A percentile compares a stretch with the other conserved stretches of the same genome.
phyloP scores from a whole-genome alignment of 2,329 filamentous ascomycete species.

The Dichotomopilus funicola region DNA sequence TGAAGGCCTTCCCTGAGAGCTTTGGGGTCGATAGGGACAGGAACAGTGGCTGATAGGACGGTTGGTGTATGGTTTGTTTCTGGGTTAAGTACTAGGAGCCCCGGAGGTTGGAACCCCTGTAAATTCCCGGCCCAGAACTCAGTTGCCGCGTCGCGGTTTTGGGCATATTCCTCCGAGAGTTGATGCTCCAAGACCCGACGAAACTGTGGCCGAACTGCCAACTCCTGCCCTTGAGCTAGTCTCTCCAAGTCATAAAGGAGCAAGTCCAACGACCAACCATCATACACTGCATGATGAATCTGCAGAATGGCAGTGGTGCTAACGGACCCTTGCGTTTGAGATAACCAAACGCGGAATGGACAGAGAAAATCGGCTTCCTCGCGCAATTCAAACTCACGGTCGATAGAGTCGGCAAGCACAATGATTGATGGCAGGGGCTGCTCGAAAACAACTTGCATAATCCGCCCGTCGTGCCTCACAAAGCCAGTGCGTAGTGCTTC shows the following conservation, averaged over 20 bases:
- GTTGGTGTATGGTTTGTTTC: not conserved
- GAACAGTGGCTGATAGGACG: slow-evolving; percentile 7
- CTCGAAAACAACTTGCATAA: slow-evolving; percentile 60
- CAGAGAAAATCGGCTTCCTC: slow-evolving; percentile 38
- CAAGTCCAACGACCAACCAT: slow-evolving; percentile 87
- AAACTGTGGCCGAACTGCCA: slow-evolving; percentile 50
- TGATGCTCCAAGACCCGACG: slow-evolving; percentile 50
- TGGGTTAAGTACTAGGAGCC: slow-evolving; percentile 50
- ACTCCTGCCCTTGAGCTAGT: slow-evolving; percentile 33
- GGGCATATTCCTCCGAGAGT: slow-evolving; percentile 21
- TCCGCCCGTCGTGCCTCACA: slow-evolving; percentile 43
- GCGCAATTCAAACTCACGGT: slow-evolving; percentile 34
- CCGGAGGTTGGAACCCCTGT: slow-evolving; percentile 44
- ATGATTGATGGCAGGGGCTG: slow-evolving; percentile 39
- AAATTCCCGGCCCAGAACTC: slow-evolving; percentile 68
- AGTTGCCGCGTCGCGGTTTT: slow-evolving; percentile 37
- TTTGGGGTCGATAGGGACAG: slow-evolving; percentile 31
- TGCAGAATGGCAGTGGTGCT: slow-evolving; percentile 41
- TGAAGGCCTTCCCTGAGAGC: slow-evolving; percentile 33
- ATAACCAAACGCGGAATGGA: slow-evolving; percentile 59
- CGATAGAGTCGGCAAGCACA: slow-evolving; percentile 31
- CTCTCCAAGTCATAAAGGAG: slow-evolving; percentile 59
- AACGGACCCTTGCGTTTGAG: slow-evolving; percentile 7
- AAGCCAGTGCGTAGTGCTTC: slow-evolving; percentile 72
- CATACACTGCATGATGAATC: slow-evolving; percentile 79